Percentiles rank a stretch among this genome's conserved stretches.
Conservation (phyloP, 75 land plant species). For the Cryptomeria japonica region DNA sequence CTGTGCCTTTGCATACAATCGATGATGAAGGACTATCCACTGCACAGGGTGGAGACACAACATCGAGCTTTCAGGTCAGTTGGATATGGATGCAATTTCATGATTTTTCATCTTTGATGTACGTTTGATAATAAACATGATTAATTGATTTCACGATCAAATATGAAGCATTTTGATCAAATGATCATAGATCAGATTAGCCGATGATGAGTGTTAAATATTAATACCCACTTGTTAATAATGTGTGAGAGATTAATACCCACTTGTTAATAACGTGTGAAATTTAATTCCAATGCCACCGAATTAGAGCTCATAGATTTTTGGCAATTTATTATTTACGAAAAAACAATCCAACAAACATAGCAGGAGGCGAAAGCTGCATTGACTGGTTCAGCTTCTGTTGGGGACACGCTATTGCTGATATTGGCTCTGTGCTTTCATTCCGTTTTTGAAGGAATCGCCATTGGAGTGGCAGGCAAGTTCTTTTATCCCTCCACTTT, state of each 20-base stretch:
- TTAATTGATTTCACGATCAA: no score
- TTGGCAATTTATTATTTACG: neutral
- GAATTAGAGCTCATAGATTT: no score
- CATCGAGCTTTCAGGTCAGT: neutral
- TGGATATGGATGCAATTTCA: neutral
- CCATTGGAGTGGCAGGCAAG: constrained; percentile 80
- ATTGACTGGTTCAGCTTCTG: constrained; percentile 18
- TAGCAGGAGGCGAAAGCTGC: neutral
- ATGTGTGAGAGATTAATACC: no score
- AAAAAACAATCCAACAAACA: neutral
- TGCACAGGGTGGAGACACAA: neutral
- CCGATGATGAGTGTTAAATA: no score
- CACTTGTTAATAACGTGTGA: no score
- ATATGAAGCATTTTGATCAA: no score
- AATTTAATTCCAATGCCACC: neutral
- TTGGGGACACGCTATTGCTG: constrained; percentile 71
- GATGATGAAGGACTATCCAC: neutral
- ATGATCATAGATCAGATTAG: no score
- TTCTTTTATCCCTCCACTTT: neutral
- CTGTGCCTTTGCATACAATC: neutral
- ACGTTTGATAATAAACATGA: no score
- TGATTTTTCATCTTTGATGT: no score
- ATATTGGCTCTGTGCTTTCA: constrained; percentile 83
- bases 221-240: no score
- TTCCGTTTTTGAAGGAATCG: constrained; percentile 91